Evolutionary conservation across 2,329 filamentous ascomycete genomes (phyloP), one percentile per base, ranked within the genome.

Genomic region (Neofusicoccum umdonicola): DNA sequence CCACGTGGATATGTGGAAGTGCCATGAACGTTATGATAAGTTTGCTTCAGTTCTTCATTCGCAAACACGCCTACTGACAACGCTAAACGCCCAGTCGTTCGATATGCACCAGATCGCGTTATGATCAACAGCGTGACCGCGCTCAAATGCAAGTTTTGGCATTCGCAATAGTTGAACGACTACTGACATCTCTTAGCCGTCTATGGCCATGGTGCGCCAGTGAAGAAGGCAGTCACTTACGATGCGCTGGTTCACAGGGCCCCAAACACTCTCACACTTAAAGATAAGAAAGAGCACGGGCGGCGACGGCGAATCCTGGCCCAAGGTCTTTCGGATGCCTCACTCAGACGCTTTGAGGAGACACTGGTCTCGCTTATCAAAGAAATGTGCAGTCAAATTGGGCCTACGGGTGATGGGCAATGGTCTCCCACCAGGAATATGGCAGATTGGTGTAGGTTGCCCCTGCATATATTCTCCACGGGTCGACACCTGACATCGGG

Each of bases 21-120:
- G 89, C 69, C 92, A 96, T 74, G 79, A 88, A 69, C 83, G 84
- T 73, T 92, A 95, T 71, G 90, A 90, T 80, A 86, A 66, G 79
- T 96, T 45, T 91, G 88, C 0, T 86, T 95, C 79, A 93, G 95
- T 81, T 88, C 87, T 64, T 84, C 84, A 50, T 7, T 11, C 2
- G 45, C 19, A 27, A 27, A 48, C 45, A 27, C 45, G 22, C 19
- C n/a, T 3, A 27, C 45, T 48, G 19, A 48, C 17, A 48, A 22
- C 45, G 45, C 45, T 27, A 48, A 48, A 48, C 45, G 45, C 45
- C 45, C 17, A 27, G 45, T 48, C 27, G 45, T 48, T 27, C 45
- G 45, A 48, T 48, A 48, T 48, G 45, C 45, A 27, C 45, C 45
- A 48, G 45, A 48, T 48, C 45, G 45, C 27, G 27, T 48, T 27